Base-by-base conservation (phyloP, 805 yeast species). In the Saccharomycopsis lassenensis region DNA sequence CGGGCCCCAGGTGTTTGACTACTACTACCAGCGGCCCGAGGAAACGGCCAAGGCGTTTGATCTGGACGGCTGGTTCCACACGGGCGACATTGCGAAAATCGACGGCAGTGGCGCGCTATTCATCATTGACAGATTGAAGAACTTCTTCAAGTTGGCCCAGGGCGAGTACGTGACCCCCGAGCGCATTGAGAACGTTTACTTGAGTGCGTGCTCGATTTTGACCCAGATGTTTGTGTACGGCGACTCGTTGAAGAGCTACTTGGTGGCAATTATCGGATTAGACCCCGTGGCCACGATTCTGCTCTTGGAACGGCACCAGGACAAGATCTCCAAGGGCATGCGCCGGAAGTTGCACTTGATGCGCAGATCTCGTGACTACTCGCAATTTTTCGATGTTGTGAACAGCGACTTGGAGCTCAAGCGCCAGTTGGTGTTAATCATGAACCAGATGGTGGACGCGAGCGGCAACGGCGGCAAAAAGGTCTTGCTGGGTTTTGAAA, bases 121-220 rank as follows among this genome's bases (percentile, higher is more conserved):
- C 44, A 72, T 75, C 38, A 62, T 70, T 47, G 77, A 71, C 48
- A 58, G 77, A 38, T 71, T 69, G 24, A 71, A 71, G 59, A 70
- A 70, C 48, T 69, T 70, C 55, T 70, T 69, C 59, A 71, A 71
- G 58, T 55, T 67, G 31, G 58, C 69, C 2, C 72, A 66, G 49
- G 72, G 71, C 29, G 72, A 66, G 55, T 76, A 74, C 50, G 66
- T 76, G 28, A 69, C 79, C 3, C 82, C 82, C n/a, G 83, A 76
- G 50, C 69, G 65, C 52, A 67, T 76, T 44, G 83, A 76, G 48
- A 72, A 71, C 49, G 56, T 56, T 14, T 74, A 75, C 50, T 53
- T 71, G 25, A 55, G 73, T 1, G 51, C 53, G 7, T 57, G 61
- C 44, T 58, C 71, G 3, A 42, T 56, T 26, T 44, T 66, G 19